A percentile compares a stretch with the other conserved stretches of the same genome.
These are phyloP conservation scores for Aureobasidium lini DNA, from an alignment of 2,329 filamentous ascomycete genomes.

Conservation along the genomic window DNA sequence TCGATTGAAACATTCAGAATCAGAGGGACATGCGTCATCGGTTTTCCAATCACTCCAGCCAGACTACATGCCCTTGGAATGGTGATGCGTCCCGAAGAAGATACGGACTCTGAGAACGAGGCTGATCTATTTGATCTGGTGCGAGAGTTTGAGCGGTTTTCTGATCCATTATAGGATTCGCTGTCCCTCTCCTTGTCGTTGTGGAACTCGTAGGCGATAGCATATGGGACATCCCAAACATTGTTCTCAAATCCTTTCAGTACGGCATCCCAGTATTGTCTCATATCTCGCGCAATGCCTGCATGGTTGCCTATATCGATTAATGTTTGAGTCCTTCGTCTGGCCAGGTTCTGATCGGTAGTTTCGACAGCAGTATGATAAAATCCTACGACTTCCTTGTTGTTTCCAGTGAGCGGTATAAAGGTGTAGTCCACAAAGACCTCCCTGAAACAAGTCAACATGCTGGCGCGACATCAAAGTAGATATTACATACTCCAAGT, in stretches of 20 bases:
- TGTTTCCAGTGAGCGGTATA: slow-evolving; percentile 11
- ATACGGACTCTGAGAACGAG: not conserved
- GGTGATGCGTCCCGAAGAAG: not conserved
- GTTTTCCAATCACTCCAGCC: slow-evolving; percentile 10
- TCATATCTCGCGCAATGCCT: not conserved
- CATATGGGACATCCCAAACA: slow-evolving; percentile 14
- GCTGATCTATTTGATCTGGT: not conserved
- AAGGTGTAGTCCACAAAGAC: slow-evolving; percentile 15
- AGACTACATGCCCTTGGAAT: slow-evolving; percentile 6
- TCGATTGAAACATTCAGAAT: not conserved
- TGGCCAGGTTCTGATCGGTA: slow-evolving; percentile 7
- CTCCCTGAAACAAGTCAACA: not conserved
- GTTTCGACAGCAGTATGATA: slow-evolving; percentile 13
- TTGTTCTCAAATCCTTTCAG: slow-evolving; percentile 12
- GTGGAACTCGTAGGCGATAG: slow-evolving; percentile 10
- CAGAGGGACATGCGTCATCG: not conserved
- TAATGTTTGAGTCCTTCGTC: slow-evolving; percentile 8
- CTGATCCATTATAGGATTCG: not conserved
- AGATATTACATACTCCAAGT: not conserved
- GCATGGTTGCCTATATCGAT: slow-evolving; percentile 8
- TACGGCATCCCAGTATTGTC: slow-evolving; percentile 9
- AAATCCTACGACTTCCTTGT: slow-evolving; percentile 4
- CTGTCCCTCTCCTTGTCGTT: slow-evolving; percentile 8
- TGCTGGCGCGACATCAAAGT: not conserved
- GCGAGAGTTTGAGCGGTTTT: not conserved